Evolutionary conservation across 257 asterid genomes (phyloP).

Genomic region (Anisodus acutangulus): DNA sequence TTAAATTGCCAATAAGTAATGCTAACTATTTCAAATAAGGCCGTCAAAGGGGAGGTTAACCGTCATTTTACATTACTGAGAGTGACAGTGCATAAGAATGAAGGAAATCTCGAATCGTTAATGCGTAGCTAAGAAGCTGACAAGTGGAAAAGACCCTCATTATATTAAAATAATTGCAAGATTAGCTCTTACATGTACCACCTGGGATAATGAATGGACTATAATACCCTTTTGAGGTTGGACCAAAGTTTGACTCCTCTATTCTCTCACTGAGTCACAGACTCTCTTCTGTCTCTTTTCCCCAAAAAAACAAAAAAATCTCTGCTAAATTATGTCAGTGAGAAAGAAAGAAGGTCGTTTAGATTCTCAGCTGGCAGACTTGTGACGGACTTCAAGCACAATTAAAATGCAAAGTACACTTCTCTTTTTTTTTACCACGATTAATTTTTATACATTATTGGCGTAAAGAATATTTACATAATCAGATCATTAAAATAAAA

Average conservation of each 20-base stretch:
- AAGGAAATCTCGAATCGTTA: constrained; percentile 8
- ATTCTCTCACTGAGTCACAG: constrained; percentile 55
- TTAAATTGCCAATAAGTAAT: neutral
- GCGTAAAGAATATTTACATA: too few relatives aligned
- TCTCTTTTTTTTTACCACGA: neutral
- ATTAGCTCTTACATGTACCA: constrained; percentile 6
- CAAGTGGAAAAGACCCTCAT: constrained; percentile 42
- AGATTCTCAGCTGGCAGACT: constrained; percentile 25
- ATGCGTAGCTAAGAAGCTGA: constrained; percentile 31
- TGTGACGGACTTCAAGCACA: constrained; percentile 24
- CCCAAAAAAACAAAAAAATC: constrained; percentile 39
- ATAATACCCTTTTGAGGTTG: constrained; percentile 31
- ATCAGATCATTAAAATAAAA: too few relatives aligned
- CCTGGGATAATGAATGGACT: neutral
- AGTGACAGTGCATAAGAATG: neutral
- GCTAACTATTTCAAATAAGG: neutral
- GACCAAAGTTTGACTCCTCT: constrained; percentile 72
- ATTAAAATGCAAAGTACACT: constrained; percentile 11
- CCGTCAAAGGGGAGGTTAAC: neutral
- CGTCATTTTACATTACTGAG: neutral
- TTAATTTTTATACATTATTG: too few relatives aligned
- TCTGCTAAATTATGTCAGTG: constrained; percentile 38
- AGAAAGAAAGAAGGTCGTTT: constrained; percentile 27
- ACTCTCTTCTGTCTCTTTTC: constrained; percentile 36
- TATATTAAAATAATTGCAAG: constrained; percentile 49